Evolutionary conservation across 371 early-diverging fungal genomes (phyloP), one percentile per base, ranked within the genome.

Genomic region (Apophysomyces ossiformis): DNA sequence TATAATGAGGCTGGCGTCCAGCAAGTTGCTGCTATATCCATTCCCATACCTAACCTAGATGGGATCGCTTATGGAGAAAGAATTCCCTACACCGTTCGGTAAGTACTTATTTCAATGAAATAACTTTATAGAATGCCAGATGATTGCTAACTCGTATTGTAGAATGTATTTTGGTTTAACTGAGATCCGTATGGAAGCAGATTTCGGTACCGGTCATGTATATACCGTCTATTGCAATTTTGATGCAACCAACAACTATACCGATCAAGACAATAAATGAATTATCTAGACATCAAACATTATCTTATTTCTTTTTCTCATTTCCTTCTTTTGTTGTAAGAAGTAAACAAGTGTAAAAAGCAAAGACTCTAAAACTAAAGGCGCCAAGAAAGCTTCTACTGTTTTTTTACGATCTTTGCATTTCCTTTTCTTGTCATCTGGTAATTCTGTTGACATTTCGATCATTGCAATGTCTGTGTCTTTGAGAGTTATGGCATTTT

Each of bases 81-180:
- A 1, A 71, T 83, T 36, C 38, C 75, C 15, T 83, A 80, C 43
- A 72, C 62, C 26, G 77, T 83, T 35, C 73, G 79, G 82, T 81
- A 75, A 68, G 57, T 39, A 2, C 0, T 13, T 45, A 16, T 32
- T 26, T 26, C 2, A 26, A 26, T 26, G 32, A 2, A 26, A 15
- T 64, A 11, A 45, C 9, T 45, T 37, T 26, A 32, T 46, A 36
- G 47, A 9, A 56, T 26, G 2, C 32, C 32, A 26, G 32, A 46
- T 43, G 15, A 35, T 7, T 18, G 41, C 41, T 26, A 45, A 21
- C 8, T 61, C n/a, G n/a, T 35, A 18, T 44, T 21, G 15, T 50
- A 81, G 81, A 70, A 83, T 83, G 81, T 80, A 77, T 41, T 80
- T 83, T 73, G 83, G 83, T 4, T 57, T 69, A 39, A 83, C 79